Base-by-base conservation (phyloP, 1,284 basidiomycete species). In the Tilletia indica region DNA sequence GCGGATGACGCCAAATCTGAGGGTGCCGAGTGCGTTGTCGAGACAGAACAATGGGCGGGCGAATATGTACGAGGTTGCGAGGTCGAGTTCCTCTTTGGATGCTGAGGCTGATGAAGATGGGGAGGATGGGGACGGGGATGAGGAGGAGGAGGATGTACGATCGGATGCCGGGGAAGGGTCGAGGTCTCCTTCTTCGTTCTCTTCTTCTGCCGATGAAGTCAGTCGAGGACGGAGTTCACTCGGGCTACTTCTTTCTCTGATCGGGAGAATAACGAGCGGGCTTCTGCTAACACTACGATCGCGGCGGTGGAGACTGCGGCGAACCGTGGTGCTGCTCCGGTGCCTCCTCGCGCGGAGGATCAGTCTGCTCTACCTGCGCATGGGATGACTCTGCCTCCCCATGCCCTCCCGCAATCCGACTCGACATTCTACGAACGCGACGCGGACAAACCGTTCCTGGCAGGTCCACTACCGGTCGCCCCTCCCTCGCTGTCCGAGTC, bases 401-500 rank as follows among this genome's bases (percentile, higher is more conserved):
- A 34, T 4, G 61, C 21, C 9, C 38, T 64, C 31, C 61, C 61
- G 1, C 61, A 64, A 21, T 39, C 36, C 61, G 61, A 71, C 54
- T 61, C 36, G 38, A 69, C 64, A 2, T 45, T 71, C 9, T 70
- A 72, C 49, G 61, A 64, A 36, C 34, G 61, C 4, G 61, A 64
- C 36, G 61, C 61, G 31, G 61, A 64, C 34, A 64, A 64, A 34
- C 61, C 61, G 9, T 74, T 76, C 4, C 68, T 81, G 0, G 73
- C 78, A 0, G 80, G 80, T 0, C 80, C 80, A 2, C 73, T 78
- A 25, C 61, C 69, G 31, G 49, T 74, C 4, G 58, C 75, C 4
- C 75, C 78, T 0, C 77, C 77, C 45, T 71, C 16, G 68, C 72
- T 4, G 71, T 80, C n/a, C 73, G 75, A 14, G 79, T 79, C 12